phyloP scores from a whole-genome alignment of 2,329 filamentous ascomycete species.

The Penicillium aurantiogriseum region DNA sequence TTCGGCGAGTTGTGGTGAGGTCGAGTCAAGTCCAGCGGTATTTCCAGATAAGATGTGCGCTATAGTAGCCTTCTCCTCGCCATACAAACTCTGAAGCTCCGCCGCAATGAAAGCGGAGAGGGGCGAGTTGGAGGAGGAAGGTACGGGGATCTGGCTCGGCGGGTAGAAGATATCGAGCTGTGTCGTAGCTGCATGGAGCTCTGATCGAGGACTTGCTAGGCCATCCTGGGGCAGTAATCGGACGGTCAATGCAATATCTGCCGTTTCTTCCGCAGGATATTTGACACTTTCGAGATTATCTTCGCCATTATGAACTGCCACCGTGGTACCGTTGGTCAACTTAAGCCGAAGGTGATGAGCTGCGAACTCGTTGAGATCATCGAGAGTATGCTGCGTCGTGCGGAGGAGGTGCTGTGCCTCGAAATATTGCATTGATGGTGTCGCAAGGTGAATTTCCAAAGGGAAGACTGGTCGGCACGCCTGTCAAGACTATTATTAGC shows the following conservation, averaged over 20 bases:
- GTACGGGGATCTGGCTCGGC: slow-evolving; percentile 64
- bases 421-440: slow-evolving; percentile 61
- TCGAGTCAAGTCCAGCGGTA: slow-evolving; percentile 37
- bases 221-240: slow-evolving; percentile 59
- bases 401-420: slow-evolving; percentile 73
- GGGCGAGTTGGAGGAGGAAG: slow-evolving; percentile 67
- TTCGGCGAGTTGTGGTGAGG: slow-evolving; percentile 52
- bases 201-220: slow-evolving; percentile 54
- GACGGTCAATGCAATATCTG: slow-evolving; percentile 64
- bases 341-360: slow-evolving; percentile 77
- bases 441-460: slow-evolving; percentile 74
- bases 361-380: slow-evolving; percentile 82
- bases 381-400: slow-evolving; percentile 80
- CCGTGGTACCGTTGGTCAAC: slow-evolving; percentile 46
- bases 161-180: slow-evolving; percentile 76
- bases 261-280: slow-evolving; percentile 21
- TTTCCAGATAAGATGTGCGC: slow-evolving; percentile 67
- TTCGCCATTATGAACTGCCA: slow-evolving; percentile 7
- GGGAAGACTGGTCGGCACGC: slow-evolving; percentile 86
- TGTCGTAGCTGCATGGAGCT: slow-evolving; percentile 67
- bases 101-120: slow-evolving; percentile 76
- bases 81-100: slow-evolving; percentile 74
- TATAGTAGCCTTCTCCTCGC: slow-evolving; percentile 85
- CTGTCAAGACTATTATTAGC: slow-evolving; percentile 47
- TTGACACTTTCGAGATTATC: slow-evolving; percentile 6